Evolutionary conservation across 2,329 filamentous ascomycete species (phyloP), one percentile per base, ranked within the genome.

Genomic region (Trichoderma harzianum): DNA sequence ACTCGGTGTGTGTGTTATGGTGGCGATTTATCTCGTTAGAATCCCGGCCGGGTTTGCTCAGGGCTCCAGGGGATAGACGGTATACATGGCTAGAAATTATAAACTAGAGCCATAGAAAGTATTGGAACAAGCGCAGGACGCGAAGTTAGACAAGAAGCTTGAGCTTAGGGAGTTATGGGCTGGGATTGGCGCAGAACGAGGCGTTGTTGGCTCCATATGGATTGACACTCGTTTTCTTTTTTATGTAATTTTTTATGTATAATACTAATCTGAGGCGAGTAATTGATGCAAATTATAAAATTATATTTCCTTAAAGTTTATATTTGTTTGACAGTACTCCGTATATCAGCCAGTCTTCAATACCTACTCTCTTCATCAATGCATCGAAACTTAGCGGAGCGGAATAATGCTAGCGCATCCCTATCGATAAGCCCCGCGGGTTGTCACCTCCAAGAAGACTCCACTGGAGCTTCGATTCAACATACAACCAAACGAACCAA

Each of bases 1-100:
- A 2, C 75, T 84, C 58, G 80, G 81, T 0, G 21, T 75, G 4
- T 47, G 78, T 1, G 77, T 79, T 0, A 77, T 79, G 4, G 51
- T 69, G 1, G 75, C 83, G 2, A 72, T 84, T 10, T 81, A 79
- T 63, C 21, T 64, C 0, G 78, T 79, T n/a, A 77, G 73, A 64
- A 51, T 81, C 6, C 79, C 80, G 0, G 30, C 26, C 5, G 75
- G 73, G 2, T 60, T 74, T 24, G 75, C 71, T 3, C 76, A 77
- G 21, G 36, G 28, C 7, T 43, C 16, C 2, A 32, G 47, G 8
- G 11, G 3, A 5, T 58, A 47, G 28, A 36, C 4, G 10, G 11
- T 21, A 24, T 53, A 24, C 21, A 53, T 53, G 18, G 16, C 55
- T n/a, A 26, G 10, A 26, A 36, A 11, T 34, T 21, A 43, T 14